Percentiles rank a stretch among this genome's conserved stretches.
Conservation (phyloP, 2,329 filamentous ascomycete genomes). For the Sporothrix euskadiensis region DNA sequence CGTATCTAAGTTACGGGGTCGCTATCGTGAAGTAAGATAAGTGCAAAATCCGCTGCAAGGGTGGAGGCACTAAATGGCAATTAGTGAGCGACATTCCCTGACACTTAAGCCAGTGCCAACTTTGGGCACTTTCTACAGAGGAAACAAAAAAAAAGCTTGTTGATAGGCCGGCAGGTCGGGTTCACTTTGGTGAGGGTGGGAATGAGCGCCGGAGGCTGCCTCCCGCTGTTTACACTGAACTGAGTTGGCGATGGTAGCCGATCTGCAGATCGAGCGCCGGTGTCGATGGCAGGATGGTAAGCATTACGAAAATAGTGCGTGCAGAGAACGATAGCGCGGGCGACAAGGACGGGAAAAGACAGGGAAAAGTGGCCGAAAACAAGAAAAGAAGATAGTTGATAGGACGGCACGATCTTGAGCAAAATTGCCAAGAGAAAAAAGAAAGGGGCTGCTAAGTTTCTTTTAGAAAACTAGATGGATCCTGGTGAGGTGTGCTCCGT, state of each 20-base stretch:
- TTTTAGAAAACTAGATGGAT: background rate
- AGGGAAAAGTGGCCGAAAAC: constrained; percentile 9
- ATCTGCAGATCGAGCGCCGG: constrained; percentile 21
- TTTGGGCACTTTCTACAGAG: background rate
- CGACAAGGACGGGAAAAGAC: background rate
- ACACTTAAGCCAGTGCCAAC: background rate
- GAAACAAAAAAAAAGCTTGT: constrained; percentile 2
- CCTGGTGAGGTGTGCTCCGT: background rate
- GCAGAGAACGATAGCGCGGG: background rate
- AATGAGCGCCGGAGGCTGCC: background rate
- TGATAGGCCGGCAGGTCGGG: background rate
- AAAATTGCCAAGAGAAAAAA: background rate
- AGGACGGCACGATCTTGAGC: background rate
- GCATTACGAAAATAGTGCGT: background rate
- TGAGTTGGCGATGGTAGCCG: background rate
- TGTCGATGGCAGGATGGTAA: constrained; percentile 1
- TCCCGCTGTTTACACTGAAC: background rate
- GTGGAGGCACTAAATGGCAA: background rate
- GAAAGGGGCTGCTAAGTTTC: background rate
- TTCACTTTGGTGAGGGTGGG: background rate
- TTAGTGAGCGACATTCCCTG: background rate
- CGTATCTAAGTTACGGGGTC: no score
- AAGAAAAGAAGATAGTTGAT: background rate
- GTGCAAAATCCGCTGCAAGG: background rate
- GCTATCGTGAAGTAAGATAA: no score